Percentiles rank a stretch among this genome's conserved stretches.
These are phyloP conservation scores for Penicillium sumatraense DNA, from an alignment of 2,329 filamentous ascomycete species.

Conservation along the genomic window DNA sequence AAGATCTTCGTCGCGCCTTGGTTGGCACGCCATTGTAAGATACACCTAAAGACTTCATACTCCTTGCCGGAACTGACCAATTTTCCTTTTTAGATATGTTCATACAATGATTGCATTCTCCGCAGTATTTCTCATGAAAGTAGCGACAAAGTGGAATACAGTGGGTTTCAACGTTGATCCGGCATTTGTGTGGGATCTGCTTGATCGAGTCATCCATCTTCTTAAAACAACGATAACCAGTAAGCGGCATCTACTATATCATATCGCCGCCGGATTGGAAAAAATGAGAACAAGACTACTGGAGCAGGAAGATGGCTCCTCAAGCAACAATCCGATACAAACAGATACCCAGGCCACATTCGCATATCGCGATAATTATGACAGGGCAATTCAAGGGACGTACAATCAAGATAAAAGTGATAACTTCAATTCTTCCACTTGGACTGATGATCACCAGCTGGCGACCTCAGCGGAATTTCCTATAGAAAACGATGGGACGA, in stretches of 20 bases:
- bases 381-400: neutral
- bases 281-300: neutral
- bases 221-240: neutral
- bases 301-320: neutral
- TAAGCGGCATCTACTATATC: neutral
- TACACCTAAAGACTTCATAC: neutral
- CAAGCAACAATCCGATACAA: neutral
- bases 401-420: neutral
- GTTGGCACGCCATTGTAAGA: neutral
- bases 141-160: neutral
- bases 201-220: neutral
- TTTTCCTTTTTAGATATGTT: neutral
- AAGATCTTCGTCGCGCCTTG: neutral
- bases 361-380: neutral
- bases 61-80: neutral
- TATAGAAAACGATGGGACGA: neutral
- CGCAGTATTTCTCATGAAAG: neutral
- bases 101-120: neutral
- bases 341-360: neutral
- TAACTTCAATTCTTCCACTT: neutral
- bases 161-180: neutral
- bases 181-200: neutral
- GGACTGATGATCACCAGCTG: neutral
- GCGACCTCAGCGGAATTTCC: neutral
- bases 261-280: neutral